Conservation (phyloP, 345 rosid genomes). For the Lepidium sativum region DNA sequence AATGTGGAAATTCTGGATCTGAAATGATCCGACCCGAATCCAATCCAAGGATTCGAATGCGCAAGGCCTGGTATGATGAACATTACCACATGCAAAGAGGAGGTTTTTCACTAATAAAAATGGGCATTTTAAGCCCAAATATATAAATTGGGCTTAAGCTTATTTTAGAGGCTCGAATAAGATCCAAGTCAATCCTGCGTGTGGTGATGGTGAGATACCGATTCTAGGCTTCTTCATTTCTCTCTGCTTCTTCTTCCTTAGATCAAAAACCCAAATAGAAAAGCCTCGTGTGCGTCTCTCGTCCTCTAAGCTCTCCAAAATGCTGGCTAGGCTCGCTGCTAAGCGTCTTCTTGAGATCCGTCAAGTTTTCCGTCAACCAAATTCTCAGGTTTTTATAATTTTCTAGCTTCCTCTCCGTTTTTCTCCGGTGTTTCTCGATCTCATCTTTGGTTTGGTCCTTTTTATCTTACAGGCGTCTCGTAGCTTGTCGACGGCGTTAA, state of each 20-base stretch:
- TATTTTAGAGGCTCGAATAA: neutral
- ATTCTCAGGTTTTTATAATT: conserved; percentile 40
- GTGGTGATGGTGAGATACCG: conserved; percentile 10
- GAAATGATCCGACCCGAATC: too few species aligned
- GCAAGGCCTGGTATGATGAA: too few species aligned
- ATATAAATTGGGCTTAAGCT: neutral
- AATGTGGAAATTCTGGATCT: too few species aligned
- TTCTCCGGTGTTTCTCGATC: conserved; percentile 17
- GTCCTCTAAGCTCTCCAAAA: conserved; percentile 27
- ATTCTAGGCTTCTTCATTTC: neutral
- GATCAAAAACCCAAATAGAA: neutral
- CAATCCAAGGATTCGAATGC: too few species aligned
- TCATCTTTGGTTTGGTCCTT: neutral
- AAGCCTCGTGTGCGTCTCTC: conserved; percentile 10
- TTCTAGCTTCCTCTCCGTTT: neutral
- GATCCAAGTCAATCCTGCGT: neutral
- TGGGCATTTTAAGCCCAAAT: too few species aligned
- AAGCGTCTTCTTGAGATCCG: conserved; percentile 78
- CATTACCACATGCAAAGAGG: too few species aligned
- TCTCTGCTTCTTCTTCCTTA: neutral
- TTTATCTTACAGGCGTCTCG: conserved; percentile 38
- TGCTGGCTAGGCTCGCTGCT: conserved; percentile 75
- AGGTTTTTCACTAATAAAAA: too few species aligned
- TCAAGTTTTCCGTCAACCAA: conserved; percentile 50
- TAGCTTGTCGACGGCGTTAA: conserved; percentile 80